Evolutionary conservation across 2,329 filamentous ascomycete species (phyloP).

Genomic region (Pestalotiopsis fici): DNA sequence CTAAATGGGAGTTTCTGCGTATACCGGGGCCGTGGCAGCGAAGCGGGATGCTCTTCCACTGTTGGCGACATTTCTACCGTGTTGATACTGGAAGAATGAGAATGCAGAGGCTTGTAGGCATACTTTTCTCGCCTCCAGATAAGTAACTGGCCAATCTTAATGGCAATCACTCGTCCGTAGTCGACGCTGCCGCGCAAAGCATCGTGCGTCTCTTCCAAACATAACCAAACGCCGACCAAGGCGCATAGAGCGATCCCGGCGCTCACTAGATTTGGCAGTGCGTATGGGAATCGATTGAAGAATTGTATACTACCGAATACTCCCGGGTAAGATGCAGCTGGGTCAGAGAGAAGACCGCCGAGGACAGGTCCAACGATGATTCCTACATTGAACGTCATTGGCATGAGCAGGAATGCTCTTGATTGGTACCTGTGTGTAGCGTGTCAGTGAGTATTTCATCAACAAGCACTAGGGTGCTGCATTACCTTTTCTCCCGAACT

Average conservation of each 20-base stretch:
- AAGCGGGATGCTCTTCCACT: slow-evolving; percentile 11
- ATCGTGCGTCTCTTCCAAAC: slow-evolving; percentile 56
- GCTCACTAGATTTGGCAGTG: slow-evolving; percentile 55
- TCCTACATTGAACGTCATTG: slow-evolving; percentile 73
- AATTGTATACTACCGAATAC: slow-evolving; percentile 48
- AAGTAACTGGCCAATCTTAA: slow-evolving; percentile 31
- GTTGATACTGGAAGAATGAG: slow-evolving; percentile 24
- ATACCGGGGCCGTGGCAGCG: slow-evolving; percentile 34
- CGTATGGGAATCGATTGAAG: slow-evolving; percentile 53
- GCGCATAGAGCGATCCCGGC: slow-evolving; percentile 46
- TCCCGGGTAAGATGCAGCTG: slow-evolving; percentile 40
- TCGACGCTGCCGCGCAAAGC: slow-evolving; percentile 41
- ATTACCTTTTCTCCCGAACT: slow-evolving; percentile 43
- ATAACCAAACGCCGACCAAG: slow-evolving; percentile 46
- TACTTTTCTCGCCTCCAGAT: slow-evolving; percentile 20
- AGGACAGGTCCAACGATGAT: slow-evolving; percentile 60
- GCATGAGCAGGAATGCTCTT: slow-evolving; percentile 43
- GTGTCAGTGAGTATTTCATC: slow-evolving; percentile 7
- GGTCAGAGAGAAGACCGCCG: slow-evolving; percentile 46
- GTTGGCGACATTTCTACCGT: slow-evolving; percentile 31
- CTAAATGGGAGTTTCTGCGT: slow-evolving; percentile 52
- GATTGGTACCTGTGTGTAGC: slow-evolving; percentile 36
- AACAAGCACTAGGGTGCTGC: neutral
- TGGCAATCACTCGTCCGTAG: slow-evolving; percentile 41
- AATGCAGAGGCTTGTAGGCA: slow-evolving; percentile 35